Conservation (phyloP, 1,139 yeast species). For the Taphrina betulina region DNA sequence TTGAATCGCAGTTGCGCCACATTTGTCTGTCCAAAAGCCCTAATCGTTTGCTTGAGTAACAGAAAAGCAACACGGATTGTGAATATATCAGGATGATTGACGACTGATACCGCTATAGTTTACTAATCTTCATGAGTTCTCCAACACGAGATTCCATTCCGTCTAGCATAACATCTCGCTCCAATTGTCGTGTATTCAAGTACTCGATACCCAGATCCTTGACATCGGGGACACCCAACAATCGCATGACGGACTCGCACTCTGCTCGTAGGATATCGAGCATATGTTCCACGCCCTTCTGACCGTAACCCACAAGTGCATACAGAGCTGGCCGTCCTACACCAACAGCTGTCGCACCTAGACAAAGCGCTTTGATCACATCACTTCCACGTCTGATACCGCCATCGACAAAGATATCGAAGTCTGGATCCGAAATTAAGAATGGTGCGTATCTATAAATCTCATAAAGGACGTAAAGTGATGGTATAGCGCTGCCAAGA, state of each 20-base stretch:
- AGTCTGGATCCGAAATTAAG: slow-evolving; percentile 24
- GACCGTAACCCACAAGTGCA: slow-evolving; percentile 67
- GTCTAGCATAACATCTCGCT: neutral
- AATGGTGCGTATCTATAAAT: slow-evolving; percentile 23
- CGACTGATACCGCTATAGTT: no score
- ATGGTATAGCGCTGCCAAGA: slow-evolving; percentile 66
- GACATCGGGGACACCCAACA: neutral
- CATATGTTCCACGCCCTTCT: slow-evolving; percentile 58
- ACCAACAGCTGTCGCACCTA: slow-evolving; percentile 78
- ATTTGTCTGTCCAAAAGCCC: no score
- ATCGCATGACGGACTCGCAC: slow-evolving; percentile 1
- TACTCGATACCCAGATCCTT: neutral
- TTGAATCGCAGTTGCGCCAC: no score
- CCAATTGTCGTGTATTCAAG: neutral
- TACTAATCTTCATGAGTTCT: neutral
- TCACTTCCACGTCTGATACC: slow-evolving; percentile 76
- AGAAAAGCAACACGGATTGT: no score
- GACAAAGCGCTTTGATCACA: slow-evolving; percentile 65
- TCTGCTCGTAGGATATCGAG: neutral
- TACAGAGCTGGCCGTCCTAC: slow-evolving; percentile 72
- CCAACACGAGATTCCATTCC: neutral
- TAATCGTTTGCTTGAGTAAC: no score
- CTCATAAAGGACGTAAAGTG: slow-evolving; percentile 66
- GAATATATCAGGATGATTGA: no score
- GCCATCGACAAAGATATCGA: slow-evolving; percentile 61